phyloP scores from a whole-genome alignment of 2,329 filamentous ascomycete species.

The Colletotrichum tropicale region DNA sequence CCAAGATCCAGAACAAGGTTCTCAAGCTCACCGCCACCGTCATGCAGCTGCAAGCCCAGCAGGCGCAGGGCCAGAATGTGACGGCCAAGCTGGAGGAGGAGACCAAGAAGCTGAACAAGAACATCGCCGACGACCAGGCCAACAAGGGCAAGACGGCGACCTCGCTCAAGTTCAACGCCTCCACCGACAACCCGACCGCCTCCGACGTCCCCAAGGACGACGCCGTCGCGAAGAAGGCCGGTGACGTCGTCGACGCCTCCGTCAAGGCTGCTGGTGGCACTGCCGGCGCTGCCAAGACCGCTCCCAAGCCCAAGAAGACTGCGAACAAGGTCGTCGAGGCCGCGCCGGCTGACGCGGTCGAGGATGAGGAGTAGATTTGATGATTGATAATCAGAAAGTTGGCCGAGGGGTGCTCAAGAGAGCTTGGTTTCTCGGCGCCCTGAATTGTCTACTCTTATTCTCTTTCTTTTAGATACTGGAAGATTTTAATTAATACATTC shows the following conservation, averaged over 20 bases:
- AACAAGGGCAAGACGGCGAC: slow-evolving; percentile 51
- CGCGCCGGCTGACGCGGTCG: slow-evolving; percentile 33
- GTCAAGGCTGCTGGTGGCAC: not conserved
- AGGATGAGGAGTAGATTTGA: slow-evolving; percentile 22
- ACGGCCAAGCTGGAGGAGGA: slow-evolving; percentile 48
- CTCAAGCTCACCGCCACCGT: slow-evolving; percentile 59
- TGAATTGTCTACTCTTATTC: not conserved
- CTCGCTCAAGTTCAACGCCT: slow-evolving; percentile 20
- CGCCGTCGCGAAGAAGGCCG: not conserved
- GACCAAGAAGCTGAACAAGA: slow-evolving; percentile 57
- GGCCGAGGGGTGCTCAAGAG: not conserved
- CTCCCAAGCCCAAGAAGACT: not conserved
- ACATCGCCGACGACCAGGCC: slow-evolving; percentile 51
- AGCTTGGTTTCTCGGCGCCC: not conserved
- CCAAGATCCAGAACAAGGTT: slow-evolving; percentile 66
- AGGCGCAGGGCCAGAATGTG: slow-evolving; percentile 54
- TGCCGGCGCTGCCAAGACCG: not conserved
- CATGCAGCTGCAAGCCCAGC: slow-evolving; percentile 52
- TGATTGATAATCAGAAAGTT: not conserved
- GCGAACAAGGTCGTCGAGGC: slow-evolving; percentile 25
- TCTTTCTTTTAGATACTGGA: not conserved
- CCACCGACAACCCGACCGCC: slow-evolving; percentile 16
- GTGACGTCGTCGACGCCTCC: not conserved
- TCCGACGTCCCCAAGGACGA: slow-evolving; percentile 10
- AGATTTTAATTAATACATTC: not conserved